These are phyloP conservation scores for Diaporthe citrichinensis DNA, from an alignment of 2,329 filamentous ascomycete genomes.

Conservation along the genomic window DNA sequence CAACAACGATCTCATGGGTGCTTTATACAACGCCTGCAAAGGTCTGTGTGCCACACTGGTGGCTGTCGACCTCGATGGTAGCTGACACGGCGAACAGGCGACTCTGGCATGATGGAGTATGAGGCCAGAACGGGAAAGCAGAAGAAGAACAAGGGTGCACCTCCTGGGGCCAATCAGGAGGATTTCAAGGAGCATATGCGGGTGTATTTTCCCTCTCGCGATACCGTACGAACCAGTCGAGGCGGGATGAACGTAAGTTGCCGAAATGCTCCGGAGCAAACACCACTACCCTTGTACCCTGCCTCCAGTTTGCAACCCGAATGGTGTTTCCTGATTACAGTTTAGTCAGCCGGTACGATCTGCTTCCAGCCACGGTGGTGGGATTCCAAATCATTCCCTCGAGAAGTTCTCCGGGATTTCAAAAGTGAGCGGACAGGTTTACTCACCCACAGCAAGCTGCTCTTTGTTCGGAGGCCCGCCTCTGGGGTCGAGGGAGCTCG, in stretches of 20 bases:
- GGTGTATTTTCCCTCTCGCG: constrained; percentile 84
- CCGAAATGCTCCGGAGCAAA: constrained; percentile 28
- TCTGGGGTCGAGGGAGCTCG: constrained; percentile 39
- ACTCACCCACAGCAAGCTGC: constrained; percentile 90
- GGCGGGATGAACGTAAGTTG: constrained; percentile 71
- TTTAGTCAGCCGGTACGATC: constrained; percentile 82
- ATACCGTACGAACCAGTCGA: constrained; percentile 76
- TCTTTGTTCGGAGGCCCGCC: constrained; percentile 60
- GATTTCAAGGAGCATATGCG: constrained; percentile 68
- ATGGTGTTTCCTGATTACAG: constrained; percentile 17
- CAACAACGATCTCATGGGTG: constrained; percentile 74
- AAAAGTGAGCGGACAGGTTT: constrained; percentile 78
- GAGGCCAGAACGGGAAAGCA: constrained; percentile 53
- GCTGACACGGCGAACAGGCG: constrained; percentile 48
- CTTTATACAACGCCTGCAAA: constrained; percentile 69
- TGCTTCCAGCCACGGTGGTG: constrained; percentile 84
- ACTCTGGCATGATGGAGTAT: constrained; percentile 63
- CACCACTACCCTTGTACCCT: constrained; percentile 29
- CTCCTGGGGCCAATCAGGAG: constrained; percentile 45
- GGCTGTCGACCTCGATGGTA: constrained; percentile 32
- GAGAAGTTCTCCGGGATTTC: constrained; percentile 80
- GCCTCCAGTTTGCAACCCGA: constrained; percentile 31
- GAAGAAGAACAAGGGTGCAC: constrained; percentile 48
- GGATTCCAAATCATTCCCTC: constrained; percentile 78
- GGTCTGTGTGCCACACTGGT: constrained; percentile 53